A percentile compares a stretch with the other conserved stretches of the same genome.
Conservation (phyloP, 2,329 filamentous ascomycete genomes). For the Scedosporium aurantiacum region DNA sequence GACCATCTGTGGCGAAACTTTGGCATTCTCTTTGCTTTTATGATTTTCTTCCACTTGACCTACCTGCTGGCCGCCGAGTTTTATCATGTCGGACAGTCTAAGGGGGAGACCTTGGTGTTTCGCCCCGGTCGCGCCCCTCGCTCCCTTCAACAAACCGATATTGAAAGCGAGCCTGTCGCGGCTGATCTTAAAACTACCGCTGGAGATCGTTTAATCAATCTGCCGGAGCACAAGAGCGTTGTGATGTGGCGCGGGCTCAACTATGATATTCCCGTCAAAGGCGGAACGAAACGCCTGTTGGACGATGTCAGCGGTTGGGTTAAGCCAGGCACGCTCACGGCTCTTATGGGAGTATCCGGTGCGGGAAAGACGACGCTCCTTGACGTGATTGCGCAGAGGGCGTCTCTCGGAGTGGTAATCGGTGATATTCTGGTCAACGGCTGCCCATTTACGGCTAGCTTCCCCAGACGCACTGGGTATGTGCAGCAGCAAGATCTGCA, state of each 20-base stretch:
- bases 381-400: slow-evolving; percentile 52
- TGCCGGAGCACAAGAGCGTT: neutral
- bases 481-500: slow-evolving; percentile 55
- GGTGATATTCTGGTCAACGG: slow-evolving; percentile 63
- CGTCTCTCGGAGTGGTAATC: slow-evolving; percentile 58
- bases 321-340: slow-evolving; percentile 62
- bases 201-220: neutral
- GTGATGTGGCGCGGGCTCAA: neutral
- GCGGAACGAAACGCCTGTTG: slow-evolving; percentile 54
- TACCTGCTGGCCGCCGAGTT: too few relatives aligned
- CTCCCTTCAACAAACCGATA: too few relatives aligned
- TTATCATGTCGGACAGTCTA: too few relatives aligned
- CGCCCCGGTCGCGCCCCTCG: neutral
- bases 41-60: too few relatives aligned
- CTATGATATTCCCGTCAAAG: slow-evolving; percentile 28
- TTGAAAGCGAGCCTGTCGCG: too few relatives aligned
- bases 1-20: too few relatives aligned
- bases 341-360: slow-evolving; percentile 46
- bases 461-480: slow-evolving; percentile 62
- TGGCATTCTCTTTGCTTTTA: too few relatives aligned
- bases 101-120: too few relatives aligned
- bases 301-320: slow-evolving; percentile 65
- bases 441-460: slow-evolving; percentile 51
- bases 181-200: neutral
- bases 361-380: slow-evolving; percentile 57